Evolutionary conservation across 1,139 yeast genomes (phyloP), one percentile per base, ranked within the genome.

Genomic region (Kodamaea sp.): DNA sequence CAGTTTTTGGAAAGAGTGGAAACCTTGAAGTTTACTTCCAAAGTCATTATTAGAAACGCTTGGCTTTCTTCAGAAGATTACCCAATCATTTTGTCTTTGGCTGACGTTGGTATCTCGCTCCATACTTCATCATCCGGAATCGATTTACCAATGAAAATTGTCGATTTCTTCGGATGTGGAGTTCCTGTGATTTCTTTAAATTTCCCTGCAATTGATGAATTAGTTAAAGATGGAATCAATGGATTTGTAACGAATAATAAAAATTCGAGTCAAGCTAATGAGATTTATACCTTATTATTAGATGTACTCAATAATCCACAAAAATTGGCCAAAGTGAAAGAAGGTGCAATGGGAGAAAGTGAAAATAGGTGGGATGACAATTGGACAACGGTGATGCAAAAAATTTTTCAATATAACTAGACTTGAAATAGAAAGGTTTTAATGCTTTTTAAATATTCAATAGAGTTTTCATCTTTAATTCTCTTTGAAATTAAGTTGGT

Each of bases 111-210:
- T 4, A 74, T 94, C 1, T 92, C 97, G 0, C 67, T 94, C 42
- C 99, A 94, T 60, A 78, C 84, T 4, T 89, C 97, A 0, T 85
- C 95, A 29, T 84, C 95, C 39, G 98, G 99, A 0, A 72, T 87
- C 44, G 99, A 94, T 55, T 69, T 94, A 42, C 99, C 99, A 1
- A 94, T 94, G 99, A 94, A 94, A 60, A 86, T 92, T 31, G 84
- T 92, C 7, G 99, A 92, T 55, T 82, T 92, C 75, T 90, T 90
- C 68, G 98, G 98, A 0, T 87, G 95, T 47, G 98, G 98, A 0
- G 68, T 92, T 6, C 99, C 98, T 1, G 97, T 89, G 0, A 69
- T 90, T 3, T 79, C 96, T 0, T 66, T 90, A 40, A 67, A 72
- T 30, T 92, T 86, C 57, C 81, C 84, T 0, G 94, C 96, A 7